These are phyloP conservation scores for Geotrichum ghanense DNA, from an alignment of 805 yeast genomes.

Conservation along the genomic window DNA sequence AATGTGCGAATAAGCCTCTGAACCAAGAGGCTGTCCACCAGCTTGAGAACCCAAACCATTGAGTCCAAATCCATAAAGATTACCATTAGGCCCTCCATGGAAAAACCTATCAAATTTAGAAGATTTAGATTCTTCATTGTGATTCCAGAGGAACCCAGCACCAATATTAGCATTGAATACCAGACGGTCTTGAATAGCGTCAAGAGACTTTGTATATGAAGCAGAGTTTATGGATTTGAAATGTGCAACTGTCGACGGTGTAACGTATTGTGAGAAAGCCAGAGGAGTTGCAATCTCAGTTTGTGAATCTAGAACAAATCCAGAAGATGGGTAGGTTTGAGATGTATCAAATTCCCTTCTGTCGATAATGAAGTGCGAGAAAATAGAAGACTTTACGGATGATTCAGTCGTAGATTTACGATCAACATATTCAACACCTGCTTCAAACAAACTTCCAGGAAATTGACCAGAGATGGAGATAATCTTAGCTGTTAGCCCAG, in stretches of 20 bases:
- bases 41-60: slow-evolving; percentile 53
- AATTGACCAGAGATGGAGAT: slow-evolving; percentile 24
- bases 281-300: slow-evolving; percentile 20
- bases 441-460: slow-evolving; percentile 44
- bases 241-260: slow-evolving; percentile 23
- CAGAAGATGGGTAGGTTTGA: slow-evolving; percentile 33
- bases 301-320: slow-evolving; percentile 28
- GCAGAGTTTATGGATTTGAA: slow-evolving; percentile 15
- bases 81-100: slow-evolving; percentile 52
- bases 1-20: slow-evolving; percentile 45
- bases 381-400: slow-evolving; percentile 43
- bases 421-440: slow-evolving; percentile 41
- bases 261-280: slow-evolving; percentile 10
- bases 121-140: background rate
- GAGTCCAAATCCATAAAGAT: slow-evolving; percentile 52
- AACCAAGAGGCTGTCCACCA: slow-evolving; percentile 51
- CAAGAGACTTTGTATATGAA: slow-evolving; percentile 11
- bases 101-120: slow-evolving; percentile 62
- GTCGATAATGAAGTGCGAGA: slow-evolving; percentile 31
- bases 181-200: slow-evolving; percentile 12
- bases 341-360: slow-evolving; percentile 23
- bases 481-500: slow-evolving; percentile 31
- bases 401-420: slow-evolving; percentile 54
- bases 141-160: slow-evolving; percentile 13
- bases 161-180: slow-evolving; percentile 12